Evolutionary conservation across 805 yeast species (phyloP).

Genomic region (Yamadazyma scolyti): DNA sequence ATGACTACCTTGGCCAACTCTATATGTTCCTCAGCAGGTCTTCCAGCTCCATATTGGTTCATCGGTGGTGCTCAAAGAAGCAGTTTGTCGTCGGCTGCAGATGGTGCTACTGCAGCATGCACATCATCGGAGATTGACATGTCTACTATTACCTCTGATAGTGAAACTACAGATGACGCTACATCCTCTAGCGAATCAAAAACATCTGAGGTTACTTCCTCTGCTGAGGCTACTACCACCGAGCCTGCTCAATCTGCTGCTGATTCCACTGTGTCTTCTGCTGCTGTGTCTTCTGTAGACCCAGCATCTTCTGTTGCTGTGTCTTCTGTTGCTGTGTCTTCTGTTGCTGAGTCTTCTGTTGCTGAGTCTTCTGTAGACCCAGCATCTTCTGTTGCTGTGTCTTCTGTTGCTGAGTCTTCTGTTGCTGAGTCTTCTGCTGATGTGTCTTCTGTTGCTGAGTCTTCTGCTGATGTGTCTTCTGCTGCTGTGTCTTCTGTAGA

Average conservation of each 20-base stretch:
- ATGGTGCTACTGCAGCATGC: constrained; percentile 6
- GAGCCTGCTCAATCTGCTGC: constrained; percentile 28
- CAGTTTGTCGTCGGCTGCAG: constrained; percentile 25
- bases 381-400: constrained; percentile 9
- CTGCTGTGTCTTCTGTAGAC: not conserved
- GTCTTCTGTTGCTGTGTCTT: not conserved
- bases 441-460: constrained; percentile 27
- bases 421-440: constrained; percentile 26
- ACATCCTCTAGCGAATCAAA: constrained; percentile 11
- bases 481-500: not conserved
- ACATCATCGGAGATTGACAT: no score
- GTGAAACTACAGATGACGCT: not conserved
- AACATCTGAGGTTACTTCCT: constrained; percentile 28
- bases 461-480: constrained; percentile 17
- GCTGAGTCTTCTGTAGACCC: not conserved
- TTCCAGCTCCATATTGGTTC: constrained; percentile 32
- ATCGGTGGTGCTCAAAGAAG: constrained; percentile 27
- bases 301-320: constrained; percentile 1
- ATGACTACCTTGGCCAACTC: constrained; percentile 29
- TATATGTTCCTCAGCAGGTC: constrained; percentile 28
- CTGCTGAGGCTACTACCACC: constrained; percentile 26
- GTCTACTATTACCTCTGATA: no score
- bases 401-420: constrained; percentile 30
- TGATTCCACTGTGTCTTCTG: constrained; percentile 15
- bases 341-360: not conserved